Evolutionary conservation across 106 monocot species (phyloP).

Genomic region (Allium sativum): DNA sequence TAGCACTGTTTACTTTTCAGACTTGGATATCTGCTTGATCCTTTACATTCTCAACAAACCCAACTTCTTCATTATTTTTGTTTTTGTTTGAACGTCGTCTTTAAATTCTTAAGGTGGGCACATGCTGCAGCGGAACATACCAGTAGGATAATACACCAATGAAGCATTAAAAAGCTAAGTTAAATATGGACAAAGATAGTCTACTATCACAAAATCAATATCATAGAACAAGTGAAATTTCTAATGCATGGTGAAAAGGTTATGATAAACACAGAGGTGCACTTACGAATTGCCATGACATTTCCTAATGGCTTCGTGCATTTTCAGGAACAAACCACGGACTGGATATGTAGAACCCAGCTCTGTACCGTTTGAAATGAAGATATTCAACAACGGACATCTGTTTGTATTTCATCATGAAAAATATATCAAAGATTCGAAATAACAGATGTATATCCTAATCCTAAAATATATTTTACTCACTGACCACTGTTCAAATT

Average conservation of each 20-base stretch:
- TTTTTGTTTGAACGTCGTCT: too few species aligned
- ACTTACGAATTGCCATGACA: background rate
- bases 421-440: background rate
- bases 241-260: background rate
- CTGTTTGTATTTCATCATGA: slow-evolving; percentile 5
- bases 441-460: too few species aligned
- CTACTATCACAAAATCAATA: too few species aligned
- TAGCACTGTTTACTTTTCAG: too few species aligned
- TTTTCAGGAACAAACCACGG: slow-evolving; percentile 8
- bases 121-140: too few species aligned
- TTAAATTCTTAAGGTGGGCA: too few species aligned
- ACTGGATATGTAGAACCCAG: slow-evolving; percentile 1
- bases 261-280: background rate
- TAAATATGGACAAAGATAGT: too few species aligned
- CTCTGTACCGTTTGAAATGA: background rate
- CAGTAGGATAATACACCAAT: too few species aligned
- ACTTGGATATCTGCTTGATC: too few species aligned
- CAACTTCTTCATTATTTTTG: too few species aligned
- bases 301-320: slow-evolving; percentile 5
- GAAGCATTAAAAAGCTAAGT: too few species aligned
- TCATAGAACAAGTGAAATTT: background rate
- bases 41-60: too few species aligned
- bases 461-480: background rate
- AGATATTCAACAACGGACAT: slow-evolving; percentile 6
- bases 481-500: background rate